Conservation (phyloP, 2,329 filamentous ascomycete genomes). For the Diaporthe citrichinensis region DNA sequence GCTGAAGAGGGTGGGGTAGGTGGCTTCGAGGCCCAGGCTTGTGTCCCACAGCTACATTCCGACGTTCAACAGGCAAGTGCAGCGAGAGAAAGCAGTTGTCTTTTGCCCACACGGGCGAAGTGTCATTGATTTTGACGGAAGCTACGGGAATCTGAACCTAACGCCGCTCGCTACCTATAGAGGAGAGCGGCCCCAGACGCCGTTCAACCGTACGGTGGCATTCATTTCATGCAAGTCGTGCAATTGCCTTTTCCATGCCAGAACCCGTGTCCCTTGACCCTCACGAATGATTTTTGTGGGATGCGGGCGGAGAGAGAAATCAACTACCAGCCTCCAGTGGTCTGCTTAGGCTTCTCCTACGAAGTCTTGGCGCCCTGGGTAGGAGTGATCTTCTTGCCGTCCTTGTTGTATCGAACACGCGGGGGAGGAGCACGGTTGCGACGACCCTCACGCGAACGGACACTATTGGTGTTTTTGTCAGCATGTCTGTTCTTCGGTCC, state of each 20-base stretch:
- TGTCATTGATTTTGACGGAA: conserved; percentile 40
- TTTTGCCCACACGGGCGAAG: conserved; percentile 40
- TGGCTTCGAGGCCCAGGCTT: rapidly evolving
- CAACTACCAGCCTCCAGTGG: conserved; percentile 29
- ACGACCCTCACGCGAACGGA: conserved; percentile 95
- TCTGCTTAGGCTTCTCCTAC: conserved; percentile 44
- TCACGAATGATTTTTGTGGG: conserved; percentile 28
- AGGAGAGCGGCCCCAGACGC: conserved; percentile 38
- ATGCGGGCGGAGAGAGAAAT: conserved; percentile 2
- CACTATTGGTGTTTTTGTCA: conserved; percentile 73
- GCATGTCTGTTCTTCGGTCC: conserved; percentile 48
- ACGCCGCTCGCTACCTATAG: conserved; percentile 36
- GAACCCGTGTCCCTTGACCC: conserved; percentile 37
- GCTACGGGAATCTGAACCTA: conserved; percentile 40
- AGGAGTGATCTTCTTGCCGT: conserved; percentile 99
- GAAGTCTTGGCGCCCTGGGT: conserved; percentile 80
- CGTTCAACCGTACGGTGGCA: conserved; percentile 35
- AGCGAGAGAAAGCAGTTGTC: background rate
- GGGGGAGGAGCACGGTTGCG: conserved; percentile 99
- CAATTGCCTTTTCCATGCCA: conserved; percentile 38
- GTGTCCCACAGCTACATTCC: rapidly evolving
- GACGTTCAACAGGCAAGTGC: background rate
- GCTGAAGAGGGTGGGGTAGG: conserved; percentile 36
- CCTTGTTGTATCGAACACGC: conserved; percentile 99
- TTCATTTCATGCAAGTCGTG: conserved; percentile 40